Percentiles rank a stretch among this genome's conserved stretches.
Evolutionary conservation across 768 basidiomycete genomes (phyloP).

Genomic region (Tubosaeta brunneosetosa): DNA sequence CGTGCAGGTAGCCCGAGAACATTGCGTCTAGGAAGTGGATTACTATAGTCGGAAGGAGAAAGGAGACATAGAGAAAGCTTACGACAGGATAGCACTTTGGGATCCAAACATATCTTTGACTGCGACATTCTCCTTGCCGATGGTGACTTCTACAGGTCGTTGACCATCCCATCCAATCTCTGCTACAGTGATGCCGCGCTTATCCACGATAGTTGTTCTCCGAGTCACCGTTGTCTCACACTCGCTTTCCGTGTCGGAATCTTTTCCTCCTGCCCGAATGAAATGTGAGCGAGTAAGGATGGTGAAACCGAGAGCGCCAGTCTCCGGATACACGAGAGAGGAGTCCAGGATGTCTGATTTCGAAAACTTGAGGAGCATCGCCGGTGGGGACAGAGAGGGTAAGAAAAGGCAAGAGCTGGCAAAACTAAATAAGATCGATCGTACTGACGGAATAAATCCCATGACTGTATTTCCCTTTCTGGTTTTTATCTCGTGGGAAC

Average conservation of each 20-base stretch:
- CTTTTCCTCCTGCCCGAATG: constrained; percentile 24
- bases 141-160: constrained; percentile 45
- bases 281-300: constrained; percentile 42
- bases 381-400: constrained; percentile 1
- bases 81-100: constrained; percentile 52
- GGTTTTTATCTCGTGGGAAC: not conserved
- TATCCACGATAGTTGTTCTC: constrained; percentile 42
- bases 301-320: constrained; percentile 44
- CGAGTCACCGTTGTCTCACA: constrained; percentile 27
- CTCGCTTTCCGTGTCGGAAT: constrained; percentile 29
- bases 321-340: constrained; percentile 48
- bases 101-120: constrained; percentile 56
- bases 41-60: not conserved
- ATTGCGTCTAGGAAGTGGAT: constrained; percentile 40
- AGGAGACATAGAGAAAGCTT: constrained; percentile 13
- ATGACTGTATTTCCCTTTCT: not conserved
- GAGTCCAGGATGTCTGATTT: constrained; percentile 56
- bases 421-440: not conserved
- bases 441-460: not conserved
- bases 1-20: constrained; percentile 56
- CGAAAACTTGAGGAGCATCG: constrained; percentile 58
- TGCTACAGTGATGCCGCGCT: constrained; percentile 39
- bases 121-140: constrained; percentile 47
- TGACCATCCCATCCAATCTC: constrained; percentile 52
- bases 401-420: not conserved